phyloP scores from a whole-genome alignment of 768 basidiomycete genomes.

The Amanita fuliginea region DNA sequence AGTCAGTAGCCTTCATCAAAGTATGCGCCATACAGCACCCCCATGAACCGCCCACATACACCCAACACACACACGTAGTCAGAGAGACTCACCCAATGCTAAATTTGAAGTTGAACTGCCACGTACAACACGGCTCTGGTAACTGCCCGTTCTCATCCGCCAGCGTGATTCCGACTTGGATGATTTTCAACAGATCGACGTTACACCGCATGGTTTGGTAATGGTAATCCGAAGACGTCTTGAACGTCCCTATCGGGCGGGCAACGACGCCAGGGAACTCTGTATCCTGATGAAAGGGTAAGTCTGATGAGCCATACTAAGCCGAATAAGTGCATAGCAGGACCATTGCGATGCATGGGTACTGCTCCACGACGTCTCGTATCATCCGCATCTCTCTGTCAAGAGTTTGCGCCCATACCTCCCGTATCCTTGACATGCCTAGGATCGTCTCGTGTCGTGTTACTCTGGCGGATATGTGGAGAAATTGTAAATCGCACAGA shows the following conservation, averaged over 20 bases:
- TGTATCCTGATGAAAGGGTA: conserved; percentile 60
- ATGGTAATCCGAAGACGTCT: conserved; percentile 95
- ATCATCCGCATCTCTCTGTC: conserved; percentile 87
- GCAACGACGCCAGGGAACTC: conserved; percentile 99
- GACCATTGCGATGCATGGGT: conserved; percentile 93
- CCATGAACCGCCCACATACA: no score
- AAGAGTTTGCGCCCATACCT: conserved; percentile 93
- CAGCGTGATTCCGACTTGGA: conserved; percentile 92
- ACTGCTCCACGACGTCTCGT: conserved; percentile 77
- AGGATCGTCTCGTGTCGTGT: background rate
- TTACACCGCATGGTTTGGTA: conserved; percentile 99
- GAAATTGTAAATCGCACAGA: no score
- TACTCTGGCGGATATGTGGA: background rate
- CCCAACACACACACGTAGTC: background rate
- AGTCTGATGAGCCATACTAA: conserved; percentile 9
- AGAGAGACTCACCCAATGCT: conserved; percentile 56
- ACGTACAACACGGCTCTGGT: conserved; percentile 84
- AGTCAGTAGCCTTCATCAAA: background rate
- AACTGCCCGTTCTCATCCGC: conserved; percentile 91
- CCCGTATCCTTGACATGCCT: conserved; percentile 75
- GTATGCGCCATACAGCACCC: no score
- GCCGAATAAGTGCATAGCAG: conserved; percentile 20
- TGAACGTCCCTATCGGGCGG: conserved; percentile 91
- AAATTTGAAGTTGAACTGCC: conserved; percentile 99
- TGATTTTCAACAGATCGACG: conserved; percentile 95